Base-by-base conservation (phyloP, 2,329 filamentous ascomycete genomes). In the Arthrobotrys megalospora region DNA sequence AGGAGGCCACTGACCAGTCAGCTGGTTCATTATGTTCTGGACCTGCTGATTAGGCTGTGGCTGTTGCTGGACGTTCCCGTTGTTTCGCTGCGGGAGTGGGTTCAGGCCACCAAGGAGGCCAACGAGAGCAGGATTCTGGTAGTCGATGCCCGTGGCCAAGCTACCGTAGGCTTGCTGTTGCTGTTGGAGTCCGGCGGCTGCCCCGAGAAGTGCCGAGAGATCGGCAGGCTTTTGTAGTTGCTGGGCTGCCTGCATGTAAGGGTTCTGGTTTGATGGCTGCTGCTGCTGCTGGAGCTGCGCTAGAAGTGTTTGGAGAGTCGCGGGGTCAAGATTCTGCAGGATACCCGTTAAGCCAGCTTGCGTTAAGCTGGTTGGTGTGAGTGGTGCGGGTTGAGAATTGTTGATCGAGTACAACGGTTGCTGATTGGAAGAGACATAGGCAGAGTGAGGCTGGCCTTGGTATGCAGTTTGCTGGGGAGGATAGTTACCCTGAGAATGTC, bases 291-390 rank as follows among this genome's bases (percentile, higher is more conserved):
- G 85, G 14, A 82, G 87, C 7, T 89, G 88, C 16, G 89, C 87
- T 5, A 94, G 85, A 4, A 95, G 85, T 68, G 89, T 91, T 82
- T 93, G 92, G n/a, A 95, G 85, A 5, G 90, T 89, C 45, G 88
- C 87, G 41, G 89, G 89, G 80, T 94, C 92, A 32, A 94, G 86
- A 41, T 89, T 89, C 12, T 90, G 88, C 79, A 94, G 89, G 47
- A 93, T 84, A 70, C 86, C 90, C 12, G 89, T 89, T 58, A 93
- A 85, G 77, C 91, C 91, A 79, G 75, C 48, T 19, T 80, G 36
- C 14, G 43, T 55, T 82, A 85, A 58, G 82, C 81, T 52, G 82
- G 82, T 41, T 82, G 81, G 64, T 81, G 82, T 48, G 81, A 82
- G 32, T 81, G 82, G 69, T 80, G 83, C 68, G 80, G 83, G 55